Base-by-base conservation (phyloP, 768 basidiomycete genomes). In the Cystobasidium onofrii region DNA sequence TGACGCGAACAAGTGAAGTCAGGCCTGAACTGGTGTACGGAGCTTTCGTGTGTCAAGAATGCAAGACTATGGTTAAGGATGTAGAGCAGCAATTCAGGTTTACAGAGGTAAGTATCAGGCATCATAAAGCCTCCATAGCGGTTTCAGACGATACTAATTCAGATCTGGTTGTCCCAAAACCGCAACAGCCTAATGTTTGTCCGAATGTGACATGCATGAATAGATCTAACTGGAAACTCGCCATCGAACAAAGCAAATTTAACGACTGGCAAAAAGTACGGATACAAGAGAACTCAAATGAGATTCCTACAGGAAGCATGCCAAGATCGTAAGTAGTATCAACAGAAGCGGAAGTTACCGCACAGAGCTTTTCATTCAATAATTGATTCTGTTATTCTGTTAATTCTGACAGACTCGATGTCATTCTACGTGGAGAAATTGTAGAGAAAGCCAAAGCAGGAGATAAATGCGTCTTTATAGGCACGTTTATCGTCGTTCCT, bases 81-180 rank as follows among this genome's bases (percentile, higher is more conserved):
- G 88, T 99, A 61, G 96, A 99, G 80, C 96, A 99, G 80, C 96
- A 99, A 80, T 99, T 99, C 86, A 99, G 97, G 80, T 98, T 97
- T 80, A 99, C 96, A 23, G 96, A 98, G 84, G 93, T 93, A 23
- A 25, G 66, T 46, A 63, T 0, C 15, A 15, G 34, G 15, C 1
- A 69, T 23, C 1, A 17, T 15, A 25, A 18, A 25, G 29, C 1
- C 20, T 33, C 15, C 36, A n/a, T n/a, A n/a, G n/a, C n/a, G n/a
- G n/a, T n/a, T n/a, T n/a, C n/a, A n/a, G n/a, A n/a, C n/a, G n/a
- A n/a, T n/a, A n/a, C n/a, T n/a, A n/a, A n/a, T n/a, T n/a, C n/a
- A n/a, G n/a, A n/a, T n/a, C n/a, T n/a, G n/a, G n/a, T n/a, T n/a
- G n/a, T n/a, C n/a, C n/a, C n/a, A n/a, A n/a, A n/a, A n/a, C n/a